Base-by-base conservation (phyloP, 495 filamentous ascomycete species). In the Aspergillus diversus region DNA sequence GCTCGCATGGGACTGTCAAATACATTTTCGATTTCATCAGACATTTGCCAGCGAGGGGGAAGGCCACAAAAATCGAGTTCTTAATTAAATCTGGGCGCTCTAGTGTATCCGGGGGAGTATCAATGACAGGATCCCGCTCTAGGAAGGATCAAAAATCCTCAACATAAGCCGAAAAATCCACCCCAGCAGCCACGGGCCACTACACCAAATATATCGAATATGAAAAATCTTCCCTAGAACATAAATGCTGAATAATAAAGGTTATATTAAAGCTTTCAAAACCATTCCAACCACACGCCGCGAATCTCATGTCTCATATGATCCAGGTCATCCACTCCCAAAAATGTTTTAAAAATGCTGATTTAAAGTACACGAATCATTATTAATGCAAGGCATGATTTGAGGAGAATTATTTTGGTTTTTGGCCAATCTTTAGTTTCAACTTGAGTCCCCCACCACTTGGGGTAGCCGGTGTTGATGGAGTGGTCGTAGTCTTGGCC, bases 381-480 rank as follows among this genome's bases (percentile, higher is more conserved):
- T 39, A 31, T n/a, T 50, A 50, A 27, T 50, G 16, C 47, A 17
- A 27, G 13, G 13, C 16, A 4, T 7, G 5, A 31, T 50, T 43
- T 21, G 16, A 50, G 16, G 9, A 27, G 21, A 17, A 17, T 71
- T 67, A 77, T 69, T 75, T 75, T 39, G 71, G 67, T 63, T 75
- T 75, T 17, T 71, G 68, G 57, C 73, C 75, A 53, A 81, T 70
- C 57, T 81, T 81, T 54, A 81, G 63, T 65, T 81, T 81, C 7
- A 81, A 65, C 60, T 80, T 81, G 51, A 80, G 57, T 59, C 72
- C 71, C 35, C 76, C 76, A 12, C 74, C 75, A 50, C 70, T 61
- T 51, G 71, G 71, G 15, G 71, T 77, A 11, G 76, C 70, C 21
- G 76, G 76, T 1, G 76, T 76, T 5, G 75, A 68, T 16, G 76